phyloP scores from a whole-genome alignment of 1,139 yeast genomes.

The Kodamaea suecica region DNA sequence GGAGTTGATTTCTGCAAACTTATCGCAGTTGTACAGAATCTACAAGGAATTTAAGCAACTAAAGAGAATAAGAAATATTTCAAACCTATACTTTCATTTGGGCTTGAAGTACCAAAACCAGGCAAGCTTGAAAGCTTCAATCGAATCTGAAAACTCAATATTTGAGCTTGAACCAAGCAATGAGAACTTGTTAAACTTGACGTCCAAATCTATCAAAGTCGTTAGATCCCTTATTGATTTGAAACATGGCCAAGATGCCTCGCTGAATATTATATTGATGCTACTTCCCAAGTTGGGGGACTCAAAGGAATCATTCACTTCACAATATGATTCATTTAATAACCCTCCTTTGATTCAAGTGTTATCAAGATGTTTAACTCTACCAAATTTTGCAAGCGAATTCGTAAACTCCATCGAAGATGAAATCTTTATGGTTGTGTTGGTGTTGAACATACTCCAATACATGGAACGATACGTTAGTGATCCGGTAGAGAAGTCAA shows the following conservation, averaged over 20 bases:
- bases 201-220: slow-evolving; percentile 20
- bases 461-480: slow-evolving; percentile 11
- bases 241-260: slow-evolving; percentile 2
- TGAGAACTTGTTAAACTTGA: slow-evolving; percentile 14
- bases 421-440: slow-evolving; percentile 4
- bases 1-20: slow-evolving; percentile 4
- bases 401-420: slow-evolving; percentile 3
- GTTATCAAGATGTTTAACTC: slow-evolving; percentile 12
- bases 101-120: slow-evolving; percentile 9
- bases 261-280: slow-evolving; percentile 4
- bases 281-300: slow-evolving; percentile 5
- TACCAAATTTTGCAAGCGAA: slow-evolving; percentile 7
- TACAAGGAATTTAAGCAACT: slow-evolving; percentile 20
- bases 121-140: slow-evolving; percentile 16
- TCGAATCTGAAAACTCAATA: slow-evolving; percentile 24
- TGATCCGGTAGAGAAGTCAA: slow-evolving; percentile 12
- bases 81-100: slow-evolving; percentile 19
- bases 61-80: slow-evolving; percentile 30
- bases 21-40: slow-evolving; percentile 13
- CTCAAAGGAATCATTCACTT: background rate
- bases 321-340: slow-evolving; percentile 1
- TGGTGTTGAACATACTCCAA: slow-evolving; percentile 7
- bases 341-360: slow-evolving; percentile 13
- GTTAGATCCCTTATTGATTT: slow-evolving; percentile 12
- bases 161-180: slow-evolving; percentile 9